Evolutionary conservation across 164 flowering plant genomes (phyloP), one percentile per base, ranked within the genome.

Genomic region (Vitis rotundifolia): DNA sequence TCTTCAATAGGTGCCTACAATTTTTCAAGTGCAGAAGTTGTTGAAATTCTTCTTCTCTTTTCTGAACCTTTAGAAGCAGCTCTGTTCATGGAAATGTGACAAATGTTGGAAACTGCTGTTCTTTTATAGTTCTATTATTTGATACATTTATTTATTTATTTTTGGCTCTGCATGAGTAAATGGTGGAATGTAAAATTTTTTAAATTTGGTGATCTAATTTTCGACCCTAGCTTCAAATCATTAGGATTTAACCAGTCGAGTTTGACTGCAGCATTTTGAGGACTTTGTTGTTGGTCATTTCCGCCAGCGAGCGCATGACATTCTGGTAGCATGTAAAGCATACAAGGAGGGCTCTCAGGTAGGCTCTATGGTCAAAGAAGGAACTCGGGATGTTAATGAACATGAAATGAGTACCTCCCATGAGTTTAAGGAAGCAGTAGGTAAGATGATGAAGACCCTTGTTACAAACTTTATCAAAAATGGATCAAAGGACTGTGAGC

Each of bases 221-320:
- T 31, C n/a, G 5, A 12, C 37, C 11, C 9, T 61, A 28, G 49
- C 15, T 31, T 31, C 1, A 1, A 12, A 3, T 9, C 1, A 12
- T 5, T 31, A 4, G 8, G 31, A 22, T 11, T 44, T 29, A 11
- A 5, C 13, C 11, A 8, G 11, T n/a, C 58, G 31, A 5, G 18
- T 69, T 64, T 64, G 3, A 3, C 48, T 73, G 74, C 82, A 83
- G 84, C 74, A 83, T 62, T 83, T 79, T 72, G 84, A 81, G 68
- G 80, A 77, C 47, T 68, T 81, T 44, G 84, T 81, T 18, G 66
- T 55, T 9, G 76, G 82, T n/a, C 87, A 83, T 73, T 83, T 81
- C 54, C 68, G 70, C 44, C 29, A 7, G 11, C 68, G 70, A 49
- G 84, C 79, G 10, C 80, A 51, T 66, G 78, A 73, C 29, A 81